These are phyloP conservation scores for Larix kaempferi DNA, from an alignment of 75 land plant species.

Conservation along the genomic window DNA sequence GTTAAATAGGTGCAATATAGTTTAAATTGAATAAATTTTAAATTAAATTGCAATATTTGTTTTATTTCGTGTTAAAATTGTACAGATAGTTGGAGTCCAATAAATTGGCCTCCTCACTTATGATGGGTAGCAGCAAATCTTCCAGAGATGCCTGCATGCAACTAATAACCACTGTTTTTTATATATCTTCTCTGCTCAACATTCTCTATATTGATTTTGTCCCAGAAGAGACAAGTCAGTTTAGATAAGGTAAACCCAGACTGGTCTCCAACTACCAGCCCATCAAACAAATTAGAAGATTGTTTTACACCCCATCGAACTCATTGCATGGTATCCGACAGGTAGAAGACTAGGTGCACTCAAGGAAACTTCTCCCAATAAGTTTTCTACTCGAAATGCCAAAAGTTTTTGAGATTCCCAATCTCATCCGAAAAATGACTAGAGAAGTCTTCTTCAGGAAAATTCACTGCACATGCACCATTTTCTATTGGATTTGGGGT, in stretches of 20 bases:
- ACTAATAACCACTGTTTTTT: neutral
- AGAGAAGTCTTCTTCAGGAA: slow-evolving; percentile 13
- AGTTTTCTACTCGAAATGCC: neutral
- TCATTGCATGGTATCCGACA: slow-evolving; percentile 35
- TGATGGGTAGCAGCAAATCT: neutral
- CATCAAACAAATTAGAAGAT: slow-evolving; percentile 35
- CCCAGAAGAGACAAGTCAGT: slow-evolving; percentile 66
- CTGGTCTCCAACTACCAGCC: slow-evolving; percentile 7
- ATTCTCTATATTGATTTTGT: slow-evolving; percentile 72
- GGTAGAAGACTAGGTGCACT: slow-evolving; percentile 65
- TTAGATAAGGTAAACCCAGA: slow-evolving; percentile 29
- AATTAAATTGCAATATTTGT: too few species aligned
- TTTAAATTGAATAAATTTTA: too few species aligned
- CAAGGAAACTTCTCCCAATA: slow-evolving; percentile 47
- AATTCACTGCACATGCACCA: neutral
- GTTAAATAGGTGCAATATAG: too few species aligned
- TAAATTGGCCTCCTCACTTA: slow-evolving; percentile 17
- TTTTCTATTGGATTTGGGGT: neutral
- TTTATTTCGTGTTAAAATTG: too few species aligned
- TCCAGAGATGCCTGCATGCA: neutral
- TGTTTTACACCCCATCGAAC: slow-evolving; percentile 77
- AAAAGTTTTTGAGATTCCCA: neutral
- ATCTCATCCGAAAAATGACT: slow-evolving; percentile 12
- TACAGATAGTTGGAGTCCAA: too few species aligned
- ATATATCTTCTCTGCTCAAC: slow-evolving; percentile 17